Base-by-base conservation (phyloP, 2,329 filamentous ascomycete species). In the Cyphellophora attinorum region DNA sequence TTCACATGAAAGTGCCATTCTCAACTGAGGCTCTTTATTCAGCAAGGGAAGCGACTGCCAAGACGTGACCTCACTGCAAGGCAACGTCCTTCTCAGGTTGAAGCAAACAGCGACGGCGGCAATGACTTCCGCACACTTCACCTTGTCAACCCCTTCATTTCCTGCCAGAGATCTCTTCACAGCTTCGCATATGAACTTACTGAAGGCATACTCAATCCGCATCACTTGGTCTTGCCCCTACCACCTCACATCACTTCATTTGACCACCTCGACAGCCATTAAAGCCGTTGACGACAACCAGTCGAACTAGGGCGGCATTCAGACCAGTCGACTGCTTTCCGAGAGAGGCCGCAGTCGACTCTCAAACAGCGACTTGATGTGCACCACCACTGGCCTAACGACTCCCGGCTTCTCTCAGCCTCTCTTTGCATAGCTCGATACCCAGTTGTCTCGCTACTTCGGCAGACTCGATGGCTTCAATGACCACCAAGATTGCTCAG, bases 231-330 rank as follows among this genome's bases (percentile, higher is more conserved):
- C n/a, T 19, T 46, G 39, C 33, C 39, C 35, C 27, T 48, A 48
- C 41, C 29, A 37, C 37, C 31, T 46, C 29, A 45, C 41, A 36
- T 41, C 33, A 17, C 39, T 46, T 28, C 46, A 46, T 34, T 30
- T 33, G 19, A 46, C 45, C 36, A 46, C 40, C 31, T 44, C 44
- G 27, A 49, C 45, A 15, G 43, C 45, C 23, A 47, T 49, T 33
- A 23, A 33, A 31, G 42, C 45, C n/a, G 46, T 49, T 29, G 41
- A 46, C 40, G 45, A 49, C 41, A 47, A 49, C 27, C 46, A 47
- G 33, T 33, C 40, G 18, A n/a, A 19, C n/a, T 23, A 27, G 11
- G 30, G 8, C 12, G 6, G 30, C 19, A 8, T 6, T 11, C 6
- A 32, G 28, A 30, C 28, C 28, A 30, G 11, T 34, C 21, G 18